phyloP scores from a whole-genome alignment of 2,329 filamentous ascomycete genomes.

The Aureobasidium vineae region DNA sequence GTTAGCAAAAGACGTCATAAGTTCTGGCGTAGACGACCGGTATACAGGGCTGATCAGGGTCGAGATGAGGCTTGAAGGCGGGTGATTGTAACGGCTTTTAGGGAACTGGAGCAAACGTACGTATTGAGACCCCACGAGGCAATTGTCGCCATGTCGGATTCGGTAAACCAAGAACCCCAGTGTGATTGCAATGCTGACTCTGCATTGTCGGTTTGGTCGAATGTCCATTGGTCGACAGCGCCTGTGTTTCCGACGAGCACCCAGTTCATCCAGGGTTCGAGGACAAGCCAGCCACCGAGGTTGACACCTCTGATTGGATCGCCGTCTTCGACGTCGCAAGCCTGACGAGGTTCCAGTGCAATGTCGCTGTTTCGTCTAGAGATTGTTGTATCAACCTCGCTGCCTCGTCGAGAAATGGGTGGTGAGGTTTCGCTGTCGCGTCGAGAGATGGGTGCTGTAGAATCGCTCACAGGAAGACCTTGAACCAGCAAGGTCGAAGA shows the following conservation, averaged over 20 bases:
- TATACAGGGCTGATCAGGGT: slow-evolving; percentile 11
- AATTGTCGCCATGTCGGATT: slow-evolving; percentile 46
- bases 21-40: neutral
- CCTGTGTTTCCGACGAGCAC: slow-evolving; percentile 31
- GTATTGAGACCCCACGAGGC: slow-evolving; percentile 39
- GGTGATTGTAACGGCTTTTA: neutral
- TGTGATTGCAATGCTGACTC: slow-evolving; percentile 38
- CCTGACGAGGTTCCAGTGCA: neutral
- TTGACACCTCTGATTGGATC: slow-evolving; percentile 52
- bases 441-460: neutral
- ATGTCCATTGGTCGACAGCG: slow-evolving; percentile 42
- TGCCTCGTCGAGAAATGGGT: neutral
- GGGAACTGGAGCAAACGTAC: slow-evolving; percentile 1
- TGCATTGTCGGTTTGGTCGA: slow-evolving; percentile 37
- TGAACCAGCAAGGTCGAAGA: slow-evolving; percentile 24
- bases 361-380: neutral
- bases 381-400: neutral
- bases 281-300: slow-evolving; percentile 53
- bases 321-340: slow-evolving; percentile 39
- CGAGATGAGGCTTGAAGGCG: neutral
- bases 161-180: slow-evolving; percentile 43
- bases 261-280: slow-evolving; percentile 43
- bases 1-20: slow-evolving; percentile 17
- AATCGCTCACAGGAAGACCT: slow-evolving; percentile 12
- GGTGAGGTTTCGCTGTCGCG: neutral